Evolutionary conservation across 2,329 filamentous ascomycete genomes (phyloP).

Genomic region (Botrytis deweyae): DNA sequence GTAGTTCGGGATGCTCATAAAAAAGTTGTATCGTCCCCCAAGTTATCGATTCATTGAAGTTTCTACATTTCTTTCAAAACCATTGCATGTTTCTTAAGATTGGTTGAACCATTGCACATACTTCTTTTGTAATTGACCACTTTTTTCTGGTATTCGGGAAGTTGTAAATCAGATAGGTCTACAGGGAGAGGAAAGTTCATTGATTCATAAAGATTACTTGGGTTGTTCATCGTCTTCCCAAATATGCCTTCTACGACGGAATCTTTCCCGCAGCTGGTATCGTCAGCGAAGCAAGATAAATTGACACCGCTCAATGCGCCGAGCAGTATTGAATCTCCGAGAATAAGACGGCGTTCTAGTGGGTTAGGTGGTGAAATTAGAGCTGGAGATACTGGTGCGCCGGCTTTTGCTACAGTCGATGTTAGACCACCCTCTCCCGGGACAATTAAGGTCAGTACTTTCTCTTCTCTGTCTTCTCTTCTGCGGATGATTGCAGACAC

Average conservation of each 20-base stretch:
- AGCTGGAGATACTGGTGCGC: conserved; percentile 50
- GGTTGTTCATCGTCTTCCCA: not conserved
- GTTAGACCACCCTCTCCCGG: conserved; percentile 33
- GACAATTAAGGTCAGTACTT: conserved; percentile 32
- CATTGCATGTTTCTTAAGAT: not conserved
- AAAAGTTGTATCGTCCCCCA: conserved; percentile 11
- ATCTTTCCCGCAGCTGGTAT: conserved; percentile 24
- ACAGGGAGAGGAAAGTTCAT: not conserved
- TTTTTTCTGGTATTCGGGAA: not conserved
- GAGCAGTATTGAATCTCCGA: conserved; percentile 30
- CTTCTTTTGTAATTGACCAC: not conserved
- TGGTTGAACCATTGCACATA: not conserved
- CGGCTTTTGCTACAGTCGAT: conserved; percentile 49
- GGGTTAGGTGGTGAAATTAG: conserved; percentile 51
- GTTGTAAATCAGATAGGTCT: not conserved
- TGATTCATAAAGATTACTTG: not conserved
- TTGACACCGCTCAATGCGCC: conserved; percentile 19
- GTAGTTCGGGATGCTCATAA: not conserved
- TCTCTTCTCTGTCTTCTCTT: not conserved
- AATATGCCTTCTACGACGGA: conserved; percentile 23
- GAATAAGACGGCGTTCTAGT: conserved; percentile 46
- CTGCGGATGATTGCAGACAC: not conserved
- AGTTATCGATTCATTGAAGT: not conserved
- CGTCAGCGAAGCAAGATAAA: conserved; percentile 17
- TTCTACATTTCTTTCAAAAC: not conserved